Base-by-base conservation (phyloP, 163 green algal genomes). In the Volvox carteri region DNA sequence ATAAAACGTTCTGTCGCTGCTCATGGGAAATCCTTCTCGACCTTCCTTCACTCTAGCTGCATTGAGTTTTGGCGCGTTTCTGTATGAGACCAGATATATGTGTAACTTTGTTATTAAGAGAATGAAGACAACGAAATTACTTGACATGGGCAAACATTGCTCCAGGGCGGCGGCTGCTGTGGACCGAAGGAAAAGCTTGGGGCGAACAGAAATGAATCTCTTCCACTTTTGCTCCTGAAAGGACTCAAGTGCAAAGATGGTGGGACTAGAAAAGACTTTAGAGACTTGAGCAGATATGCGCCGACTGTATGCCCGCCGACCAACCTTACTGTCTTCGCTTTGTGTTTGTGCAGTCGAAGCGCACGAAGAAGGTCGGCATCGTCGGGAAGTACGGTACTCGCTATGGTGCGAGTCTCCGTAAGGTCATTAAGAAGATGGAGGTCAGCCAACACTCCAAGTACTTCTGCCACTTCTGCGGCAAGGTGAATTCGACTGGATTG, bases 341-440 rank as follows among this genome's bases (percentile, higher is more conserved):
- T n/a, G 14, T 25, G 41, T 70, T 48, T 52, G 21, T 56, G 76
- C 93, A 97, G 98, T 96, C 97, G 80, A 99, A 99, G 96, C 96
- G 98, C 88, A 99, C 98, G 14, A 99, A 99, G 95, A 99, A 99
- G 98, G 98, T 99, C 54, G 98, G 98, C 56, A 99, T 99, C 88
- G 96, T 98, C 74, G 98, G 98, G 90, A 99, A 99, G 96, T 99
- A 99, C 92, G 98, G 98, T 76, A 99, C 98, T 68, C 96, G 98
- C 86, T 99, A 99, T 95, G 98, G 98, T 92, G 96, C 97, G 72
- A 97, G 92, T 91, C 94, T 99, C 89, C 94, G 98, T 89, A 99
- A 99, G 98, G 96, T 98, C 93, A 98, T 99, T 91, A 99, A 99
- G 96, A 99, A 99, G 97, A 99, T 99, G 90, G 98, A 99, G 93